These are phyloP conservation scores for Trametes villosa DNA, from an alignment of 768 basidiomycete genomes.

Conservation along the genomic window DNA sequence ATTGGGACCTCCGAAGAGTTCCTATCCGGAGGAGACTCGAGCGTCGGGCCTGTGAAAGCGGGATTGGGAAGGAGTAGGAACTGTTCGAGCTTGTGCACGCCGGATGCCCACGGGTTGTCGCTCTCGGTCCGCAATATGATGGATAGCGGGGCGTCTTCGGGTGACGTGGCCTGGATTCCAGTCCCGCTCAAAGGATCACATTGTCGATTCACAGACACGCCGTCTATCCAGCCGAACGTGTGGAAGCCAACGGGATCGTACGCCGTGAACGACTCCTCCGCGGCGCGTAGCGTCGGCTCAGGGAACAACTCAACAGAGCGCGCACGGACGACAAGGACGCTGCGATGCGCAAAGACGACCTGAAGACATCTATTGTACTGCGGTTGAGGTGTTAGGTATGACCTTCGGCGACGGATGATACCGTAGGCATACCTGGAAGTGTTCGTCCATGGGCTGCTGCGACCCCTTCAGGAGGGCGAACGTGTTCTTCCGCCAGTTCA, in stretches of 20 bases:
- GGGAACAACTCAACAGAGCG: slow-evolving; percentile 62
- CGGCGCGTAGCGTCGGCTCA: slow-evolving; percentile 43
- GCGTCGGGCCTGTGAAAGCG: slow-evolving; percentile 13
- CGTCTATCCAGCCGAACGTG: slow-evolving; percentile 73
- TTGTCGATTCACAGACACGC: slow-evolving; percentile 46
- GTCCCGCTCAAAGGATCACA: background rate
- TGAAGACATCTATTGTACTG: slow-evolving; percentile 58
- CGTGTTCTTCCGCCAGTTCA: slow-evolving; percentile 55
- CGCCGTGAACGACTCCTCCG: slow-evolving; percentile 23
- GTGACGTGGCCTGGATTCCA: background rate
- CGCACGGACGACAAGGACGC: slow-evolving; percentile 61
- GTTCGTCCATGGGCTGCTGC: slow-evolving; percentile 32
- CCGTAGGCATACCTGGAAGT: slow-evolving; percentile 35
- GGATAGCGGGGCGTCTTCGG: slow-evolving; percentile 38
- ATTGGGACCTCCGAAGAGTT: background rate
- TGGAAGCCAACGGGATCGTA: slow-evolving; percentile 47
- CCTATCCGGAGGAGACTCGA: background rate
- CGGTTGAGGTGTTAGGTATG: background rate
- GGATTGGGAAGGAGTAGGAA: slow-evolving; percentile 51
- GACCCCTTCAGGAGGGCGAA: slow-evolving; percentile 51
- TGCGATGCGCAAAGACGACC: slow-evolving; percentile 50
- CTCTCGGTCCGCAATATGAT: slow-evolving; percentile 62
- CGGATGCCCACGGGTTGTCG: slow-evolving; percentile 62
- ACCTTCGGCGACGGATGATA: background rate
- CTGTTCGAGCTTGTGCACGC: slow-evolving; percentile 53